Percentiles rank a stretch among this genome's conserved stretches.
Evolutionary conservation across 2,329 filamentous ascomycete species (phyloP).

Genomic region (Phialophora macrospora): DNA sequence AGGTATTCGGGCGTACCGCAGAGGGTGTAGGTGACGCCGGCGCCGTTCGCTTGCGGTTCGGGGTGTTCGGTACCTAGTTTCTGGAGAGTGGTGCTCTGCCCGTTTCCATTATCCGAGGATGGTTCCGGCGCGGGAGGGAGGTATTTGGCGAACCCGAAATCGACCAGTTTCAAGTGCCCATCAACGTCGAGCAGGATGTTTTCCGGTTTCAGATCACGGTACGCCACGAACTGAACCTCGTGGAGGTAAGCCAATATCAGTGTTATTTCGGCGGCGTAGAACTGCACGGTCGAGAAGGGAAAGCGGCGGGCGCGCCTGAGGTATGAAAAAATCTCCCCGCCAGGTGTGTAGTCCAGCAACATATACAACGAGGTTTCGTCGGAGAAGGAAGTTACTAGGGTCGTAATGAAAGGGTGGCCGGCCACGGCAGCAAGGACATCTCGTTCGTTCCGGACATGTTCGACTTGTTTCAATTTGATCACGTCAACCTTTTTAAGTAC

Average conservation of each 20-base stretch:
- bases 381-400: constrained; percentile 67
- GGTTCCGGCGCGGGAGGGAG: constrained; percentile 47
- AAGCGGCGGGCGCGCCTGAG: constrained; percentile 66
- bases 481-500: constrained; percentile 58
- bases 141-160: constrained; percentile 72
- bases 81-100: constrained; percentile 12
- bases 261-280: constrained; percentile 70
- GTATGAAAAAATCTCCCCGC: constrained; percentile 70
- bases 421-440: constrained; percentile 66
- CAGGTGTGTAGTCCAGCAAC: constrained; percentile 69
- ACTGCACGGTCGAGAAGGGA: constrained; percentile 62
- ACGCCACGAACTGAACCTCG: constrained; percentile 66
- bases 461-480: constrained; percentile 68
- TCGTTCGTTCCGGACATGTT: constrained; percentile 70
- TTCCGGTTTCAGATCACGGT: constrained; percentile 71
- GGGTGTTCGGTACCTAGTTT: constrained; percentile 26
- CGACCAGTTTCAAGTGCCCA: constrained; percentile 68
- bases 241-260: constrained; percentile 69
- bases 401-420: constrained; percentile 70
- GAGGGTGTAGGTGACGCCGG: constrained; percentile 62
- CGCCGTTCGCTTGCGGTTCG: constrained; percentile 32
- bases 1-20: constrained; percentile 71
- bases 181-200: constrained; percentile 70
- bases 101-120: constrained; percentile 16
- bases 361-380: constrained; percentile 64